These are phyloP conservation scores for Claviceps africana DNA, from an alignment of 2,329 filamentous ascomycete genomes.

Conservation along the genomic window DNA sequence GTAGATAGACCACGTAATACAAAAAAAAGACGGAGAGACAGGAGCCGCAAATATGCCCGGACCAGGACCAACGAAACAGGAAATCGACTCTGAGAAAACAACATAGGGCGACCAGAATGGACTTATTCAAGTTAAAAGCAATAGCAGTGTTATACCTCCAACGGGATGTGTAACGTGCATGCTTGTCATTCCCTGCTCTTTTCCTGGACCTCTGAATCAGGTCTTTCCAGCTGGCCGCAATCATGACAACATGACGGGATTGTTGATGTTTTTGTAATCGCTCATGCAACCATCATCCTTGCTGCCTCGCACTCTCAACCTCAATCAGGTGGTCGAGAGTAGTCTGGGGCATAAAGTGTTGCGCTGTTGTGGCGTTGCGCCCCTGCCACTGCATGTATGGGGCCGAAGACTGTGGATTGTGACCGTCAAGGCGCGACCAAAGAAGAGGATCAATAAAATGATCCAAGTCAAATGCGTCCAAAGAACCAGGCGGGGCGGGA, in stretches of 20 bases:
- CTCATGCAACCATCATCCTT: background rate
- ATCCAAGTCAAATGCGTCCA: background rate
- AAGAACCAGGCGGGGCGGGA: background rate
- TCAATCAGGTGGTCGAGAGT: background rate
- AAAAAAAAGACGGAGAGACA: too few species aligned
- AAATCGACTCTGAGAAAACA: too few species aligned
- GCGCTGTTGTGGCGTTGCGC: background rate
- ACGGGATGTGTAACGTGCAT: background rate
- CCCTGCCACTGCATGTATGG: conserved; percentile 2
- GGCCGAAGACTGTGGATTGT: background rate
- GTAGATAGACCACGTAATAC: too few species aligned
- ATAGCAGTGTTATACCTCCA: too few species aligned
- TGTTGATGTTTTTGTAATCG: too few species aligned
- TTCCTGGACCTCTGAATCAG: background rate
- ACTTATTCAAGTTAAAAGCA: too few species aligned
- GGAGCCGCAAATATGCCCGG: too few species aligned
- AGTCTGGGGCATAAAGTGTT: background rate
- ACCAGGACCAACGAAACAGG: too few species aligned
- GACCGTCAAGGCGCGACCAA: background rate
- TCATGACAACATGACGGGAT: background rate
- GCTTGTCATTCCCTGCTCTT: background rate
- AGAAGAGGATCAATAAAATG: conserved; percentile 5
- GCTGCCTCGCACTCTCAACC: background rate
- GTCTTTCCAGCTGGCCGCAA: background rate
- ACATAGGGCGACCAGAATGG: too few species aligned